These are phyloP conservation scores for Aspergillus intermedius DNA, from an alignment of 2,329 filamentous ascomycete genomes.

Conservation along the genomic window DNA sequence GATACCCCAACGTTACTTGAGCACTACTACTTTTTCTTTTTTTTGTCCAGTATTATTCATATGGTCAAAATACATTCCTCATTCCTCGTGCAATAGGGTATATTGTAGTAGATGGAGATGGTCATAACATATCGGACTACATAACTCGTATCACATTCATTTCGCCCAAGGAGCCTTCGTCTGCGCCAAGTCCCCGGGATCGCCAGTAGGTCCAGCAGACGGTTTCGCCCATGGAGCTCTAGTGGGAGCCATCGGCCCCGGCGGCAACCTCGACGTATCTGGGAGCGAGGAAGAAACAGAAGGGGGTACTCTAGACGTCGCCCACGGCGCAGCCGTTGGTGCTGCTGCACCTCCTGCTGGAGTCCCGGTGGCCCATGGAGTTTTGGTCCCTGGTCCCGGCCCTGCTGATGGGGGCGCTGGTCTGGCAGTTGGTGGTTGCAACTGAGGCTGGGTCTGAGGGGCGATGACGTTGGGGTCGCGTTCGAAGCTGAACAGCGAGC, in stretches of 20 bases:
- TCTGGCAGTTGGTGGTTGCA: slow-evolving; percentile 21
- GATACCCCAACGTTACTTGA: slow-evolving; percentile 7
- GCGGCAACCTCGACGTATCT: slow-evolving; percentile 23
- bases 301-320: slow-evolving; percentile 6
- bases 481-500: slow-evolving; percentile 73
- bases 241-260: slow-evolving; percentile 25
- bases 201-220: slow-evolving; percentile 10
- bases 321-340: slow-evolving; percentile 24
- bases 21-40: background rate
- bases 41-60: background rate
- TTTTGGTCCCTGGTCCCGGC: slow-evolving; percentile 20
- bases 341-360: slow-evolving; percentile 1
- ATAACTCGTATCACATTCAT: slow-evolving; percentile 1
- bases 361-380: slow-evolving; percentile 28
- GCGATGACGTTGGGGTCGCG: slow-evolving; percentile 54
- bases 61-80: background rate
- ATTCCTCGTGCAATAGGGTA: background rate
- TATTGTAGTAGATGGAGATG: slow-evolving; percentile 1
- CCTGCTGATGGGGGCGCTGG: slow-evolving; percentile 1
- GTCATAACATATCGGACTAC: background rate
- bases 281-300: slow-evolving; percentile 11
- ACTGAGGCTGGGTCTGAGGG: slow-evolving; percentile 43
- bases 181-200: slow-evolving; percentile 11
- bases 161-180: slow-evolving; percentile 37
- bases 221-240: slow-evolving; percentile 27